Conservation (phyloP, 140 eudicot species). For the Oenanthe javanica region DNA sequence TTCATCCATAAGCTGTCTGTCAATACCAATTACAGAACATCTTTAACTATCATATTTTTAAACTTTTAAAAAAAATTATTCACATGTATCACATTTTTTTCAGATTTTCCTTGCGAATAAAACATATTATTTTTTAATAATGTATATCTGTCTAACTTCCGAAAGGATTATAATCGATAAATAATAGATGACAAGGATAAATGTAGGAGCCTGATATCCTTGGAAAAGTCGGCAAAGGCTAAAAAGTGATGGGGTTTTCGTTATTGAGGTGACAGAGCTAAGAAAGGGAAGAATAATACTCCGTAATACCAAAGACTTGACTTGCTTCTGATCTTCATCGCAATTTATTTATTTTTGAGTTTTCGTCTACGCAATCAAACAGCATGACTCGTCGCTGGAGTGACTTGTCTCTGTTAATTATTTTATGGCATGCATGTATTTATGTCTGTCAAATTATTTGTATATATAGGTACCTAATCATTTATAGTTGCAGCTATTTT, state of each 20-base stretch:
- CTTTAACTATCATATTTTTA: too few relatives aligned
- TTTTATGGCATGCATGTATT: background rate
- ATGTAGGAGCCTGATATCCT: too few relatives aligned
- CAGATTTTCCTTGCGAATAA: too few relatives aligned
- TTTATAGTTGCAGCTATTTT: background rate
- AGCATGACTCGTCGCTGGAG: background rate
- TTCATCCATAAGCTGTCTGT: background rate
- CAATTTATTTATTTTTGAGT: background rate
- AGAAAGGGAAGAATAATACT: background rate
- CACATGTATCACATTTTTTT: too few relatives aligned
- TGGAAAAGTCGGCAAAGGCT: background rate
- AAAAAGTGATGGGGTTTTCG: background rate
- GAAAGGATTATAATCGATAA: too few relatives aligned
- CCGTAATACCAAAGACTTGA: background rate
- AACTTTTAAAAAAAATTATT: too few relatives aligned
- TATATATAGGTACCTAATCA: background rate
- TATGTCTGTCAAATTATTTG: background rate
- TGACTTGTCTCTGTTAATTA: background rate
- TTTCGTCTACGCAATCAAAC: constrained; percentile 6
- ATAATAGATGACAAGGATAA: too few relatives aligned
- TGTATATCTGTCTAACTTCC: too few relatives aligned
- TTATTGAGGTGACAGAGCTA: background rate
- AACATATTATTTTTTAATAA: too few relatives aligned
- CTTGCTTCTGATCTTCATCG: background rate
- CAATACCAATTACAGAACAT: too few relatives aligned